phyloP scores from a whole-genome alignment of 495 filamentous ascomycete species.

The Penicillium flavigenum region DNA sequence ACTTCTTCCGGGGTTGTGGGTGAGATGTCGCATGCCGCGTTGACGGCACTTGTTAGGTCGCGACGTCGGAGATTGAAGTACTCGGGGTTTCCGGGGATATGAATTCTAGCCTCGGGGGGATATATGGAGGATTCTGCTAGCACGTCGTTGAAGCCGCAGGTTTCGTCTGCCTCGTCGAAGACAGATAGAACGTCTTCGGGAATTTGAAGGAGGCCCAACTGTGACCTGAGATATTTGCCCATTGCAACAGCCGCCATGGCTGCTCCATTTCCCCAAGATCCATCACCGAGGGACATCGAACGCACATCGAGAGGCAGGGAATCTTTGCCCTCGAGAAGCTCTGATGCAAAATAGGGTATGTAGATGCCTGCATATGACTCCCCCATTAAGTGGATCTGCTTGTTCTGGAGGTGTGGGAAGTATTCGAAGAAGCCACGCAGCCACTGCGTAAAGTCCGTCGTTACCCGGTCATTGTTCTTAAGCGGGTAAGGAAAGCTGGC shows the following conservation, averaged over 20 bases:
- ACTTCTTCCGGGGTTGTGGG: conserved; percentile 28
- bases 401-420: conserved; percentile 35
- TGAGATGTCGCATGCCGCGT: conserved; percentile 26
- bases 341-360: conserved; percentile 42
- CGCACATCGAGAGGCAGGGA: conserved; percentile 32
- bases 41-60: conserved; percentile 14
- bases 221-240: conserved; percentile 29
- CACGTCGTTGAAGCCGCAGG: conserved; percentile 37
- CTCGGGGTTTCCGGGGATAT: conserved; percentile 40
- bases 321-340: conserved; percentile 32
- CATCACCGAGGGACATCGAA: conserved; percentile 39
- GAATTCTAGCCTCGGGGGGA: conserved; percentile 33
- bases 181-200: conserved; percentile 29
- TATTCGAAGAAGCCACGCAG: conserved; percentile 36
- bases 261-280: conserved; percentile 36
- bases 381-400: conserved; percentile 42
- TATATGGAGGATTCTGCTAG: conserved; percentile 30
- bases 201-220: conserved; percentile 23
- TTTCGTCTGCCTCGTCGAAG: conserved; percentile 32
- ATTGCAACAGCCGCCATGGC: conserved; percentile 33
- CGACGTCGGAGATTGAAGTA: conserved; percentile 30
- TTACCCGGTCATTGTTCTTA: conserved; percentile 29
- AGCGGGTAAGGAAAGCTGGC: conserved; percentile 34
- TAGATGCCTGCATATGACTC: conserved; percentile 46
- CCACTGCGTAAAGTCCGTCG: conserved; percentile 38